These are phyloP conservation scores for Penicillium psychrofluorescens DNA, from an alignment of 495 filamentous ascomycete species.

Conservation along the genomic window DNA sequence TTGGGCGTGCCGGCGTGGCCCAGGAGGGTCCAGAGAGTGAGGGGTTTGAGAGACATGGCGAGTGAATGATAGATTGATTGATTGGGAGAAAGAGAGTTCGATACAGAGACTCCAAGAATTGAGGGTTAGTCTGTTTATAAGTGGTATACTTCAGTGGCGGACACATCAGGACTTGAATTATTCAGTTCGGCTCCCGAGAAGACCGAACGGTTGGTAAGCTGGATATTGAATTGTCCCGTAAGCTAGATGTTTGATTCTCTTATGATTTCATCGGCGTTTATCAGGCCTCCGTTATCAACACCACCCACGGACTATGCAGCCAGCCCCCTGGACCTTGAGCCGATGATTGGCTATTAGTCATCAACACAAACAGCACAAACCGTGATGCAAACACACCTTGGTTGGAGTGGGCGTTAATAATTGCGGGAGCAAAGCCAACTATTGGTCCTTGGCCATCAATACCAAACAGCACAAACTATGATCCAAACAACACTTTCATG, in stretches of 20 bases:
- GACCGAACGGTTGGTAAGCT: background rate
- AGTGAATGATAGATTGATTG: too few species aligned
- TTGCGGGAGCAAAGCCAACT: background rate
- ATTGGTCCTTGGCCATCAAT: constrained; percentile 1
- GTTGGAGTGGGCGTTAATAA: background rate
- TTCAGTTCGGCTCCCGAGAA: background rate
- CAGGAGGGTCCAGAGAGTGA: too few species aligned
- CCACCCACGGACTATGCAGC: too few species aligned
- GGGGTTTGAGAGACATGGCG: too few species aligned
- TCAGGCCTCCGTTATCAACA: background rate
- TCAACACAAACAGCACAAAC: background rate
- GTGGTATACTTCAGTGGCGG: background rate
- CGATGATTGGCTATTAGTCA: too few species aligned
- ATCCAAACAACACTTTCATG: background rate
- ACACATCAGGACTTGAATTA: background rate
- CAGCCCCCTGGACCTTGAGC: too few species aligned
- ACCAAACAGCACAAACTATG: constrained; percentile 2
- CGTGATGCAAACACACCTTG: background rate
- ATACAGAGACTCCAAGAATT: too few species aligned
- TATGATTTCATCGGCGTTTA: background rate
- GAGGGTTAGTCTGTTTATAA: too few species aligned
- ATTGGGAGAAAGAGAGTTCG: too few species aligned
- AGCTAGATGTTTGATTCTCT: background rate
- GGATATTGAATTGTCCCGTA: background rate
- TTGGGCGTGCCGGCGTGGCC: constrained; percentile 32